Base-by-base conservation (phyloP, 1,139 yeast genomes). In the Hyphopichia burtonii region DNA sequence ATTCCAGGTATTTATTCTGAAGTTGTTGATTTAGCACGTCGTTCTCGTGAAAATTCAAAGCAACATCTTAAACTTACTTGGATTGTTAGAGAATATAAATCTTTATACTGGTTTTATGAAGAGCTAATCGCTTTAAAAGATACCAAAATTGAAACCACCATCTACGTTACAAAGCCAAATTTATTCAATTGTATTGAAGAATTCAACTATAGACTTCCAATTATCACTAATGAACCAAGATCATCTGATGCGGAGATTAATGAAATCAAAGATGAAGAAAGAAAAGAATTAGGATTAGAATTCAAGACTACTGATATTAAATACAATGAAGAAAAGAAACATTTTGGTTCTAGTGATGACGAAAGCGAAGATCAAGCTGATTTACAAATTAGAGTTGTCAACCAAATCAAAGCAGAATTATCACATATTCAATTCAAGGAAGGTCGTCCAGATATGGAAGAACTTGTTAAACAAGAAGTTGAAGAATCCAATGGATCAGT, bases 1-100 rank as follows among this genome's bases (percentile, higher is more conserved):
- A 67, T 70, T 35, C 74, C 76, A 1, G 74, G 72, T 20, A 64
- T 73, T 27, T 68, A 61, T 44, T 64, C 66, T 35, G 75, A 68
- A 49, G 70, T 71, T 4, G 51, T 58, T 31, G 59, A 63, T 37
- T 54, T 68, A 40, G 56, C 61, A 6, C 39, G 41, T 15, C 45
- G 44, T 25, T 41, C 56, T 2, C 46, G 42, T 2, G 46, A 51
- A 16, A 44, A 50, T 20, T 36, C 48, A 18, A 56, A 53, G 23
- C 61, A 56, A 30, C 44, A 45, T 4, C 44, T 68, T 35, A 67
- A 65, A 46, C 55, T 70, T 44, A 43, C 54, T 23, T 70, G 75
- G 75, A 55, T 68, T 31, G 53, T 70, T 18, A 59, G 73, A 43
- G 74, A 70, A 18, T 54, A 58, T 43, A 50, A 49, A 31, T 55